Evolutionary conservation across 108 stramenopile species (phyloP), one percentile per base, ranked within the genome.

Genomic region (Cyclostephanos tholiformis): DNA sequence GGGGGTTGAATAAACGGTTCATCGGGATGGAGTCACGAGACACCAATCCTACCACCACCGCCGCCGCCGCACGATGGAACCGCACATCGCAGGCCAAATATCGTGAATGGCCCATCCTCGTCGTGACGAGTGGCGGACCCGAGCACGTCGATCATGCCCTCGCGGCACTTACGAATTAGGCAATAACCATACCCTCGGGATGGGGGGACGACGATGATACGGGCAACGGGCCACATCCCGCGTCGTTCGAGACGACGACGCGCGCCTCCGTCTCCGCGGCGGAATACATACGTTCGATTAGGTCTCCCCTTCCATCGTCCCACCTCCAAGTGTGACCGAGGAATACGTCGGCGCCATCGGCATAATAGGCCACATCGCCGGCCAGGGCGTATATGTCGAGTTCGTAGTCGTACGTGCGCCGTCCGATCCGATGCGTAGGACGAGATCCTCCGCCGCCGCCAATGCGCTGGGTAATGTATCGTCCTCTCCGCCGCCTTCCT

Each of bases 371-470:
- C 74, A 91, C 82, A 43, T 79, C 86, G 60, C 87, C 88, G 35
- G 90, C 90, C 74, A 88, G 84, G 36, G 67, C 63, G 48, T 87
- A 77, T 41, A 82, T 85, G 65, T 90, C 89, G 71, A 90, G 84
- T 60, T n/a, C n/a, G n/a, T n/a, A n/a, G n/a, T 35, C 29, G 35
- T 8, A 76, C 14, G 69, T 30, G 53, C 77, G 75, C 2, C 67
- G 77, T 58, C 71, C 6, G 75, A 83, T 55, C 52, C 39, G 50
- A 80, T 84, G 25, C 86, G 75, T 66, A 79, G 84, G 2, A 80
- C 81, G n/a, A 89, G n/a, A n/a, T n/a, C n/a, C n/a, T n/a, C n/a
- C n/a, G n/a, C n/a, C n/a, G n/a, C n/a, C n/a, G n/a, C n/a, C n/a
- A n/a, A n/a, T n/a, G 83, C 87, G 12, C 19, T 59, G 2, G 65